Base-by-base conservation (phyloP, 768 basidiomycete species). In the Boletus vermiculosoides region DNA sequence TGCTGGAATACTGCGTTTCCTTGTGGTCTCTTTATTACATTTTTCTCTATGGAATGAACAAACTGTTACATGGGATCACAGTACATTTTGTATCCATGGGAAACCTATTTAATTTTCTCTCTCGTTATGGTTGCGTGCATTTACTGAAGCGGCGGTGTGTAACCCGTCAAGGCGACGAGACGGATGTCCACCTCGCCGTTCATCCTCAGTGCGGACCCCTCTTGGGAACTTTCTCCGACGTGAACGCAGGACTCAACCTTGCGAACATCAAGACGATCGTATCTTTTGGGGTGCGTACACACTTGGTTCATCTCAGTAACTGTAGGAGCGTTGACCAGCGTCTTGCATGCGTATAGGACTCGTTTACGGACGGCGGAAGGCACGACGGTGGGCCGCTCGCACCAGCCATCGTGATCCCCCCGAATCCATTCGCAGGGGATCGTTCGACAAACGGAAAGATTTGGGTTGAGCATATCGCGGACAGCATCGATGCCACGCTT, bases 401-500 rank as follows among this genome's bases (percentile, higher is more conserved):
- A 0, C 77, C 78, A 5, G 65, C 82, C 0, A 67, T 81, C 9
- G 45, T 82, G 18, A 66, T 62, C 1, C 75, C 74, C n/a, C 78
- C 81, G 0, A 70, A 73, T 57, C 73, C 81, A 0, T 69, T 69
- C 23, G 82, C 82, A 8, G 83, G 82, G 0, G 80, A 78, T 20
- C 73, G 83, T 18, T 73, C 74, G 8, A 80, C 78, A 20, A 81
- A 84, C 58, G 83, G 83, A 10, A 67, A 66, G 28, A 61, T 82
- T 23, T 84, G 83, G 82, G 67, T 77, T 8, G 80, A 83, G 57
- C 54, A 77, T 48, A 67, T 83, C 3, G 80, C 81, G 0, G 64
- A 70, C 28, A 67, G 61, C 25, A 63, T 73, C 23, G 66, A 72
- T 10, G 80, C 80, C 4, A 74, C 60, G 1, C 57, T 83, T 33